phyloP scores from a whole-genome alignment of 345 rosid genomes.

The Passiflora organensis region DNA sequence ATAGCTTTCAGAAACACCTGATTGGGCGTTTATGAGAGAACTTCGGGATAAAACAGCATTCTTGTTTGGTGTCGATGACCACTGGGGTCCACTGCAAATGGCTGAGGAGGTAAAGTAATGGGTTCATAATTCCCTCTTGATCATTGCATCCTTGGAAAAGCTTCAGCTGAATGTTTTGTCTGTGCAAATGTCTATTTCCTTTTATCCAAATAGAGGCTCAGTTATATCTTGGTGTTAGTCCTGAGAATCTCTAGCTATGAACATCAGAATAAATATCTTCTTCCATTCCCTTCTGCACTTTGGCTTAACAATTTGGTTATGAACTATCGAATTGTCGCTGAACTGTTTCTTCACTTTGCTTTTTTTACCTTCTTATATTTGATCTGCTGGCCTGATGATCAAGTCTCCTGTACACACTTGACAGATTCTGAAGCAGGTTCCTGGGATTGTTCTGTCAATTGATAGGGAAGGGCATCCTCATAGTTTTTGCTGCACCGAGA shows the following conservation, averaged over 20 bases:
- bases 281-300: too few species aligned
- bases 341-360: too few species aligned
- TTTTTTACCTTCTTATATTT: too few species aligned
- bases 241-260: too few species aligned
- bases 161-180: neutral
- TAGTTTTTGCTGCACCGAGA: slow-evolving; percentile 63
- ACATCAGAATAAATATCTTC: too few species aligned
- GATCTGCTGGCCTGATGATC: too few species aligned
- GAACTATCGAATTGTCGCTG: too few species aligned
- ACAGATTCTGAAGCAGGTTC: slow-evolving; percentile 63
- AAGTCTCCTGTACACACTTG: too few species aligned
- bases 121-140: neutral
- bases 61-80: slow-evolving; percentile 75
- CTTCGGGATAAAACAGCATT: slow-evolving; percentile 53
- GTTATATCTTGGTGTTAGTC: too few species aligned
- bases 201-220: too few species aligned
- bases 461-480: slow-evolving; percentile 78
- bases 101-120: slow-evolving; percentile 59
- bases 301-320: too few species aligned
- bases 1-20: slow-evolving; percentile 67
- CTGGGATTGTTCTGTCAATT: slow-evolving; percentile 42
- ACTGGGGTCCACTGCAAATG: slow-evolving; percentile 85
- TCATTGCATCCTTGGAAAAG: neutral
- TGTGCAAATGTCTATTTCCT: neutral
- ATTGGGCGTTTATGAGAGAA: slow-evolving; percentile 72